These are phyloP conservation scores for Drechslerella dactyloides DNA, from an alignment of 2,329 filamentous ascomycete genomes.

Conservation along the genomic window DNA sequence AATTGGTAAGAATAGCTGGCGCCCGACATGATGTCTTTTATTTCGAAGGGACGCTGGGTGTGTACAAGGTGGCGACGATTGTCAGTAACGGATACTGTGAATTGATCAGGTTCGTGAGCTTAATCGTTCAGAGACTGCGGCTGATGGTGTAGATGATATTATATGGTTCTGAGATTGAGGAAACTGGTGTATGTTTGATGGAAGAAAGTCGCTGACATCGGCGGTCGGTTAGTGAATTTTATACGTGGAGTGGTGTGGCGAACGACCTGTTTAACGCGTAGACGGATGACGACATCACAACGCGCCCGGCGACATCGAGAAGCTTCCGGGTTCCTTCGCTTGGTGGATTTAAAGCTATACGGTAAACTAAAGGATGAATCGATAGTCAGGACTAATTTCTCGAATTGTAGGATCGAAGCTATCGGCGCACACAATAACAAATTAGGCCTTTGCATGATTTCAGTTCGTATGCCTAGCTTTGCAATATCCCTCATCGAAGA, in stretches of 20 bases:
- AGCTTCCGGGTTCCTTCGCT: not conserved
- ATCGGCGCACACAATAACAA: not conserved
- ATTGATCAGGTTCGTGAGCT: no score
- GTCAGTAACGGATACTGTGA: no score
- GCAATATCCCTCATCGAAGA: no score
- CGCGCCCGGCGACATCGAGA: conserved; percentile 8
- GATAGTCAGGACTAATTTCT: not conserved
- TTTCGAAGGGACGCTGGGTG: not conserved
- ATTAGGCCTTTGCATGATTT: not conserved
- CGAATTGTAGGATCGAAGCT: conserved; percentile 7
- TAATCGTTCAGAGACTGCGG: no score
- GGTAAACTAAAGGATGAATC: not conserved
- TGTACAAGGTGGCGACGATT: no score
- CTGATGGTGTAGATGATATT: not conserved
- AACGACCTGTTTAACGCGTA: not conserved
- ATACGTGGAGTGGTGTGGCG: no score
- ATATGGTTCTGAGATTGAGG: not conserved
- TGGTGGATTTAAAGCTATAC: no score
- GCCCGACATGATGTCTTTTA: conserved; percentile 12
- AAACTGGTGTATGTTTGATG: no score
- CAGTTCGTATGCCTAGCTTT: no score
- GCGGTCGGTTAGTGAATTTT: not conserved
- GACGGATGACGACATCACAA: conserved; percentile 28
- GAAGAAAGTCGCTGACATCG: no score
- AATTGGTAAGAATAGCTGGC: conserved; percentile 39